phyloP scores from a whole-genome alignment of 768 basidiomycete species.

The Mrakia frigida region DNA sequence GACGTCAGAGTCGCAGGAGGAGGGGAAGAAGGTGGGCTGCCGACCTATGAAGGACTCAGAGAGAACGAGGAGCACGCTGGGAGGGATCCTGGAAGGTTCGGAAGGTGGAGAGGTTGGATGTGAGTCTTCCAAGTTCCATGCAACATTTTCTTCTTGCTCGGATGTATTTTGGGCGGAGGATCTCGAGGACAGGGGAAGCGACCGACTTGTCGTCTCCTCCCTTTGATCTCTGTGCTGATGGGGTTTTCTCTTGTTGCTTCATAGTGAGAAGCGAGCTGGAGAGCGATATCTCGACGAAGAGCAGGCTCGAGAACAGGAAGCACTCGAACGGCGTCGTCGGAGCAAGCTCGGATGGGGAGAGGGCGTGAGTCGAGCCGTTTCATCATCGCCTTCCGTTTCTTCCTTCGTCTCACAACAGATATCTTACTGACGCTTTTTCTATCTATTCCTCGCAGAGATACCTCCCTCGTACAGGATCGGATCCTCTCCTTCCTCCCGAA shows the following conservation, averaged over 20 bases:
- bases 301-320: constrained; percentile 9
- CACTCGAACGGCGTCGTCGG: neutral
- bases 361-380: constrained; percentile 9
- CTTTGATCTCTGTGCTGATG: neutral
- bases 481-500: constrained; percentile 20
- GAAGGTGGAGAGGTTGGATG: constrained; percentile 27
- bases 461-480: neutral
- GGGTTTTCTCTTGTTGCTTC: too few relatives aligned
- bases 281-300: constrained; percentile 25
- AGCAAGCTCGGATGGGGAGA: constrained; percentile 23
- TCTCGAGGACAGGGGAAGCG: neutral
- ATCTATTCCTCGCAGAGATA: neutral
- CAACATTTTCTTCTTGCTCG: neutral
- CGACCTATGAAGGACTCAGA: constrained; percentile 1
- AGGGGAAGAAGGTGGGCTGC: neutral
- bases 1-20: neutral
- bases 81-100: constrained; percentile 11
- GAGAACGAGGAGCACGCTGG: constrained; percentile 2
- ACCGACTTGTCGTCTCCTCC: neutral
- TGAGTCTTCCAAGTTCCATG: neutral
- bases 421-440: neutral
- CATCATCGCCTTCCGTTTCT: neutral
- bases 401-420: neutral
- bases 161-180: neutral
- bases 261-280: constrained; percentile 21